Conservation (phyloP, 1,139 yeast species). For the Nakaseomyces delphensis region DNA sequence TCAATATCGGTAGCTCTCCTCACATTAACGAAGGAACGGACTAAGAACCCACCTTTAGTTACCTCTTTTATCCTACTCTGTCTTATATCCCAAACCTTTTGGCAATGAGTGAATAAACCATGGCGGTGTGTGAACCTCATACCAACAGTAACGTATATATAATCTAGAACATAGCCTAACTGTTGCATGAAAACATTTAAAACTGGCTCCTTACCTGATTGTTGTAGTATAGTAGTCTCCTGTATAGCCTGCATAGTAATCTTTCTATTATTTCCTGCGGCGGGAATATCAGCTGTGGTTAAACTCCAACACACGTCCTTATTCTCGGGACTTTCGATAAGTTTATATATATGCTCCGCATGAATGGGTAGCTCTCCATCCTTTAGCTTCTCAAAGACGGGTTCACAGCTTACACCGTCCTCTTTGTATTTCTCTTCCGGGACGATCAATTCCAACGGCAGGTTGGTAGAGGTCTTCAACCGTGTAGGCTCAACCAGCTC, state of each 20-base stretch:
- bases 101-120: slow-evolving; percentile 49
- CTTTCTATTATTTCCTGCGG: slow-evolving; percentile 63
- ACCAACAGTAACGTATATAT: slow-evolving; percentile 38
- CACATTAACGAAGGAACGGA: slow-evolving; percentile 63
- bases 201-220: slow-evolving; percentile 30
- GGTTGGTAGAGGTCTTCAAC: slow-evolving; percentile 20
- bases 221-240: slow-evolving; percentile 47
- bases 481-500: slow-evolving; percentile 29
- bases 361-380: slow-evolving; percentile 11
- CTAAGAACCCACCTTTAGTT: slow-evolving; percentile 34
- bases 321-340: slow-evolving; percentile 2
- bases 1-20: slow-evolving; percentile 71
- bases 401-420: slow-evolving; percentile 9
- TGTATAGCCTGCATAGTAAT: slow-evolving; percentile 60
- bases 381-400: slow-evolving; percentile 9
- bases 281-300: slow-evolving; percentile 72
- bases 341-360: not conserved
- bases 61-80: slow-evolving; percentile 20
- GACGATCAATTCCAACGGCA: slow-evolving; percentile 18
- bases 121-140: slow-evolving; percentile 51
- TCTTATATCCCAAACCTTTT: slow-evolving; percentile 25
- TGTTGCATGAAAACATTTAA: slow-evolving; percentile 43
- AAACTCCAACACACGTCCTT: slow-evolving; percentile 44
- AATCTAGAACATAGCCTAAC: slow-evolving; percentile 61
- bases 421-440: not conserved